phyloP scores from a whole-genome alignment of 2,329 filamentous ascomycete genomes.

The Chaetomium globosum region DNA sequence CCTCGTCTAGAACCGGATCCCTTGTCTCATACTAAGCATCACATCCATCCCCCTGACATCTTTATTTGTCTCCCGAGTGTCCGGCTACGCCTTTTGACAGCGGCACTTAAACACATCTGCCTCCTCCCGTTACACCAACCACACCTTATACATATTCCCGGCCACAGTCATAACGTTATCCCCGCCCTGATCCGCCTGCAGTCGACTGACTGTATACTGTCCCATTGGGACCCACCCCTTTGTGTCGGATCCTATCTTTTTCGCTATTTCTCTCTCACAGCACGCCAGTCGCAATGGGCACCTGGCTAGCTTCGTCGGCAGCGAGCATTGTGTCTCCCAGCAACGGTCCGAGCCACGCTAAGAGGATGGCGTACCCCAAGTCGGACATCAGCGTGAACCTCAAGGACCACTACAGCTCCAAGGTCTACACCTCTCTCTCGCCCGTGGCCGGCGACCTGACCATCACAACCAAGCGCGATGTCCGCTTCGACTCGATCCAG shows the following conservation, averaged over 20 bases:
- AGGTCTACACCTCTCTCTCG: conserved; percentile 60
- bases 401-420: conserved; percentile 57
- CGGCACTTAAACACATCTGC: conserved; percentile 5
- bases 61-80: conserved; percentile 1
- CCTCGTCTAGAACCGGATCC: background rate
- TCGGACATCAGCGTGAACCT: conserved; percentile 53
- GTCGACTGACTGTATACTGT: background rate
- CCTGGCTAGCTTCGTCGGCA: background rate
- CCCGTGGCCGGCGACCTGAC: conserved; percentile 53
- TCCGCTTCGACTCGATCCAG: conserved; percentile 55
- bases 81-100: background rate
- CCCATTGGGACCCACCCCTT: background rate
- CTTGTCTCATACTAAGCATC: conserved; percentile 4
- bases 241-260: background rate
- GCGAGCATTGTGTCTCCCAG: conserved; percentile 4
- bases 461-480: conserved; percentile 51
- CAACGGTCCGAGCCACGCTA: conserved; percentile 15
- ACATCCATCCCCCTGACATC: background rate
- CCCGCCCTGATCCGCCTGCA: background rate
- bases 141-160: background rate
- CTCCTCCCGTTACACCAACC: conserved; percentile 3
- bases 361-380: conserved; percentile 36
- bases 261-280: background rate
- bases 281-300: background rate
- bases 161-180: background rate